Base-by-base conservation (phyloP, 805 yeast species). In the Helenozyma baotianmanensis region DNA sequence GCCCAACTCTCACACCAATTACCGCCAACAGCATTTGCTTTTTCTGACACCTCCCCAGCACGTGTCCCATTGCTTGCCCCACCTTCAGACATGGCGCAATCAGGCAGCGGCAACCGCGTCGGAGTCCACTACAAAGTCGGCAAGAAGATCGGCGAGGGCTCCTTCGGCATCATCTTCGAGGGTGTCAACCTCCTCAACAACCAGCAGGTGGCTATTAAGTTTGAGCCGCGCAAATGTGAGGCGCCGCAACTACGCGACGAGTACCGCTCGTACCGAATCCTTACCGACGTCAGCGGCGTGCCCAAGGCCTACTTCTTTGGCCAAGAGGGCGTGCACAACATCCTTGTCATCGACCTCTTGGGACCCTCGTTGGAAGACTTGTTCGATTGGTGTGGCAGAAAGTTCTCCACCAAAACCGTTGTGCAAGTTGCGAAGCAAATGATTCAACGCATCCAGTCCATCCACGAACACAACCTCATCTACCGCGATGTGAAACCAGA, bases 301-400 rank as follows among this genome's bases (percentile, higher is more conserved):
- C 98, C 98, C 32, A 79, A 81, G 51, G 97, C 96, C n/a, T 92
- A 92, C 64, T 92, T 88, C 58, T 90, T 90, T 59, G 98, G 98
- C 39, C 97, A 92, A 57, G 98, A 92, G 63, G 97, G 98, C 21
- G 76, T 92, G 39, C 97, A 92, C 68, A 89, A 90, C 59, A 88
- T 92, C 32, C 68, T 92, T 43, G 96, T 92, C 23, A 92, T 92
- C 49, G 98, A 92, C 57, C 71, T 92, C 27, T 71, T 92, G 50
- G 98, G 98, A 9, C 98, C 98, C 8, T 83, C 95, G 1, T 70
- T 92, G 43, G 98, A 92, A 58, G 98, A 92, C 61, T 68, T 92
- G 45, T 92, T 92, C 60, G 98, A 92, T 57, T 92, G 97, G 97
- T 92, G 98, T 64, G 94, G 95, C 23, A 78, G 98, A 33, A 77